Base-by-base conservation (phyloP, 495 filamentous ascomycete genomes). In the Aspergillus coremiiformis region DNA sequence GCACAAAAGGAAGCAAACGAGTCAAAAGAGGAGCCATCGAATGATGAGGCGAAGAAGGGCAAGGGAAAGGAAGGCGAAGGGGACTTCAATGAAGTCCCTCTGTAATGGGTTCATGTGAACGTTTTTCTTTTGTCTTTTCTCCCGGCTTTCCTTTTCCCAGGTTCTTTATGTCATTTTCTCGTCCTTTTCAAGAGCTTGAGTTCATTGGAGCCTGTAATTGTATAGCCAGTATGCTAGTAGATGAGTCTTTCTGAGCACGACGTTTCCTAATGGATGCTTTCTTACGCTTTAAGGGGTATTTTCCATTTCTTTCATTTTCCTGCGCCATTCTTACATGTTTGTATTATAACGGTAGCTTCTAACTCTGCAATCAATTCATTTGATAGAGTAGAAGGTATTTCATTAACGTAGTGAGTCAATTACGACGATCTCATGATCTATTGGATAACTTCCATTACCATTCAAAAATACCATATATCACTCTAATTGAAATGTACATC, bases 1-100 rank as follows among this genome's bases (percentile, higher is more conserved):
- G 53, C 51, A 10, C 29, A 55, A 41, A 57, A 63, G 35, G 49
- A 67, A 63, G 20, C 37, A 58, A 47, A 63, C 42, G 44, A 57
- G 44, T 23, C 52, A 26, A 57, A 67, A 10, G 62, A 53, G 35
- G 58, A 64, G 10, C 49, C 61, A 22, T 49, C 63, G 44, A 48
- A 10, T 37, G 14, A 39, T 29, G 41, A 49, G 33, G 17, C 27
- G 21, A 53, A 61, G 26, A 68, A 71, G 54, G 48, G 54, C 24
- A 71, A 71, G 44, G 56, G 51, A 15, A 71, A 68, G 44, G 68
- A 71, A 52, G 62, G 58, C 21, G 66, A 73, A 42, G 55, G 65
- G 7, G 70, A 73, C 46, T 70, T 73, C 47, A 71, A 71, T 17
- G 70, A 73, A 59, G 66, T 73, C 7, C 66, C 70, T 26, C 67